Evolutionary conservation across 805 yeast species (phyloP), one percentile per base, ranked within the genome.

Genomic region (Pichia pseudocactophila): DNA sequence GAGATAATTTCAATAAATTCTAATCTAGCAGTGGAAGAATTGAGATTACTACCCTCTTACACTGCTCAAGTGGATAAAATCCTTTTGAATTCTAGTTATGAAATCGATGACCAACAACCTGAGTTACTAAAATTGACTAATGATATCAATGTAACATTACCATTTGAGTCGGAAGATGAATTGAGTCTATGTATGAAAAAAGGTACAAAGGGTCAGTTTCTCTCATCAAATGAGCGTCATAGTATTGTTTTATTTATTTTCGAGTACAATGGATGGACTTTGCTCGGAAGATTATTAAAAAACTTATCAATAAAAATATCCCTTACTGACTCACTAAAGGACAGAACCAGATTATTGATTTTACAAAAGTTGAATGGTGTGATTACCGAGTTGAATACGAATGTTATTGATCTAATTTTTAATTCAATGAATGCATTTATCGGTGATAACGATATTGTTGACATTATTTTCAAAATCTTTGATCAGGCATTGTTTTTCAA

Each of bases 201-300:
- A 46, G 79, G 80, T 2, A 83, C 95, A 0, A 73, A 68, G 42
- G 97, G 90, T 2, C 80, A 82, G 50, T 28, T 49, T 13, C 7
- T 48, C 10, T 33, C 39, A 7, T 22, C 25, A 3, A 18, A 20
- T 3, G 48, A 43, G 13, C 44, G 51, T 22, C 33, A 46, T 22
- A 27, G 52, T 4, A 52, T 73, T 15, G 82, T 83, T 3, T 71
- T 86, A 18, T 88, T 92, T 63, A 63, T 80, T 22, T 76, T 82
- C 56, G 70, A 71, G 3, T 87, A 80, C 57, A 84, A 80, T 55
- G 97, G 97, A 1, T 88, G 97, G 95, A 74, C 95, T 0, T 62
- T 83, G 22, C 52, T 90, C 15, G 97, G 97, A 2, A 71, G 95
- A 52, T 64, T 84, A 0, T 59, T 89, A 27, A 88, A 83, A 50